Percentiles rank a stretch among this genome's conserved stretches.
phyloP scores from a whole-genome alignment of 2,329 filamentous ascomycete genomes.

The Anthostomella pinea region DNA sequence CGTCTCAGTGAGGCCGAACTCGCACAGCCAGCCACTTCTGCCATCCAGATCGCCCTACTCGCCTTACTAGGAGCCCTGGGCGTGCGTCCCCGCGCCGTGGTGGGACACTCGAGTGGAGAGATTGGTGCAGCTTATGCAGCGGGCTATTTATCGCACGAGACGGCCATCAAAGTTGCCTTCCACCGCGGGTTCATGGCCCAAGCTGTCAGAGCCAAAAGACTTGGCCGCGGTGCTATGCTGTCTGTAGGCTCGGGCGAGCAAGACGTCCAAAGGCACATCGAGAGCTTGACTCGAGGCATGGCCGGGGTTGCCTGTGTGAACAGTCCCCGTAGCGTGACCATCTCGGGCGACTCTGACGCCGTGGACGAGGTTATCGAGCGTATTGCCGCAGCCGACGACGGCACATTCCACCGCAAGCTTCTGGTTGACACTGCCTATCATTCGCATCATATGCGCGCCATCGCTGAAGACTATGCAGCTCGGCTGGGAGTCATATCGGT shows the following conservation, averaged over 20 bases:
- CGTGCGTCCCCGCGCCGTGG: slow-evolving; percentile 1
- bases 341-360: slow-evolving; percentile 8
- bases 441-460: slow-evolving; percentile 9
- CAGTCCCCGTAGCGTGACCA: slow-evolving; percentile 6
- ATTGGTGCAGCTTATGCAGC: slow-evolving; percentile 9
- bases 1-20: slow-evolving; percentile 3
- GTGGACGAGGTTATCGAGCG: slow-evolving; percentile 4
- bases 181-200: slow-evolving; percentile 8
- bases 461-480: slow-evolving; percentile 6
- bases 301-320: slow-evolving; percentile 4
- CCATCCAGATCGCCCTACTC: slow-evolving; percentile 8
- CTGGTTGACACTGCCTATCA: slow-evolving; percentile 11
- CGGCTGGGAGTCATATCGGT: too few species aligned
- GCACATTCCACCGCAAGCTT: slow-evolving; percentile 4
- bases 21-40: slow-evolving; percentile 5
- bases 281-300: neutral
- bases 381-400: slow-evolving; percentile 1
- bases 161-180: slow-evolving; percentile 4
- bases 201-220: neutral
- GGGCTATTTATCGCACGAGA: neutral
- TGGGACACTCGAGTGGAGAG: slow-evolving; percentile 10
- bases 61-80: slow-evolving; percentile 1
- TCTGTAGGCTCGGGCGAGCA: slow-evolving; percentile 5
- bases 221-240: slow-evolving; percentile 8
- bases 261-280: slow-evolving; percentile 1